phyloP scores from a whole-genome alignment of 176 grass and related monocot genomes.

The Guadua angustifolia region DNA sequence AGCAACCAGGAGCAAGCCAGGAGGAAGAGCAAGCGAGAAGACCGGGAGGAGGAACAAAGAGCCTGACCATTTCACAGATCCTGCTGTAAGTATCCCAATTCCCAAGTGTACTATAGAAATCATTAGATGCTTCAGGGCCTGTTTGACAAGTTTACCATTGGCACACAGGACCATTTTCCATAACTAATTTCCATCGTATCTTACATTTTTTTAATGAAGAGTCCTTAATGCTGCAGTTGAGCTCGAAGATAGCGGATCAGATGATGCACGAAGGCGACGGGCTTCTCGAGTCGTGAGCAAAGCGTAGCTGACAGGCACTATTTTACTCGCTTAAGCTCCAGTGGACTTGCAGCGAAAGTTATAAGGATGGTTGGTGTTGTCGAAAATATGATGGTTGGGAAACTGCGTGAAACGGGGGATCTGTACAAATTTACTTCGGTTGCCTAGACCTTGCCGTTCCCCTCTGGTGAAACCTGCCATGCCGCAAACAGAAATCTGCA shows the following conservation, averaged over 20 bases:
- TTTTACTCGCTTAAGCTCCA: constrained; percentile 22
- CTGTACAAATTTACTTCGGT: background rate
- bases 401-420: constrained; percentile 5
- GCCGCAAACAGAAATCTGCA: background rate
- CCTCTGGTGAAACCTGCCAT: constrained; percentile 30
- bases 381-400: background rate
- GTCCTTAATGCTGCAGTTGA: constrained; percentile 56
- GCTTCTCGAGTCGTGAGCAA: constrained; percentile 56
- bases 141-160: constrained; percentile 24
- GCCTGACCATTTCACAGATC: constrained; percentile 84
- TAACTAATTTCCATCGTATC: constrained; percentile 6
- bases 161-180: background rate
- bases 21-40: too few species aligned
- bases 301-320: background rate
- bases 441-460: constrained; percentile 15
- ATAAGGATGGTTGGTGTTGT: constrained; percentile 14
- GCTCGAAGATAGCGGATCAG: constrained; percentile 67
- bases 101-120: constrained; percentile 28
- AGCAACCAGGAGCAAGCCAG: too few species aligned
- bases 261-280: constrained; percentile 71
- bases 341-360: background rate
- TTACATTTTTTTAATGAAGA: background rate
- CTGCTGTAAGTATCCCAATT: constrained; percentile 56
- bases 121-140: constrained; percentile 3
- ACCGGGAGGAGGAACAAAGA: too few species aligned